Percentiles rank a stretch among this genome's conserved stretches.
Conservation (phyloP, 73 alveolate genomes). For the Paramecium pentaurelia region DNA sequence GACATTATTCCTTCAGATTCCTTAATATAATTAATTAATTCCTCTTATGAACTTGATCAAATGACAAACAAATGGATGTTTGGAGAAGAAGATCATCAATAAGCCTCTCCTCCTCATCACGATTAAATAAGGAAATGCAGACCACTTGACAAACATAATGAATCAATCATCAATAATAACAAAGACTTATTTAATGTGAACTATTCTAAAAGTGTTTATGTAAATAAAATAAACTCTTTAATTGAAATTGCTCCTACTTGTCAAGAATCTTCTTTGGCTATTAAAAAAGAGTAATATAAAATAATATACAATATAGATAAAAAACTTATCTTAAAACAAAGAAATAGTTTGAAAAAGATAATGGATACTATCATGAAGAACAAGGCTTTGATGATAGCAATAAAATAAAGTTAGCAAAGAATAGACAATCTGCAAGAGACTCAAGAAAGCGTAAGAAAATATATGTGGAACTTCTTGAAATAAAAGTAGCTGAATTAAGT, state of each 20-base stretch:
- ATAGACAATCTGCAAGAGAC: conserved; percentile 78
- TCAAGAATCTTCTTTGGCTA: not conserved
- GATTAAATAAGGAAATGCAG: not conserved
- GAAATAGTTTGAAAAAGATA: not conserved
- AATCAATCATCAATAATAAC: not conserved
- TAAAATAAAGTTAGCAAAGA: conserved; percentile 65
- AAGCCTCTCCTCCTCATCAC: not conserved
- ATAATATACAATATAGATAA: not conserved
- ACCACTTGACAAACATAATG: not conserved
- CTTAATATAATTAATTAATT: not conserved
- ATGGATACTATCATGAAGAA: not conserved
- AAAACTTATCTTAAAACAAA: not conserved
- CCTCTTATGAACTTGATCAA: conserved; percentile 9
- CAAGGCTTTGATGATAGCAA: conserved; percentile 24
- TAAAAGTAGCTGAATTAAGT: not conserved
- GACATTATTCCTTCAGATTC: not conserved
- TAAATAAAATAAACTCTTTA: not conserved
- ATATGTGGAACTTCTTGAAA: conserved; percentile 65
- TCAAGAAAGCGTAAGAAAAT: conserved; percentile 76
- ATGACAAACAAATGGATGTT: conserved; percentile 9
- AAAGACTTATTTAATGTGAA: conserved; percentile 25
- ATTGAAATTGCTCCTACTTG: not conserved
- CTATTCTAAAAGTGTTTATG: conserved; percentile 1
- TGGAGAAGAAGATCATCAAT: not conserved
- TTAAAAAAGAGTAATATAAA: not conserved